Base-by-base conservation (phyloP, 331 rosid species). In the Rhamnella rubrinervis region DNA sequence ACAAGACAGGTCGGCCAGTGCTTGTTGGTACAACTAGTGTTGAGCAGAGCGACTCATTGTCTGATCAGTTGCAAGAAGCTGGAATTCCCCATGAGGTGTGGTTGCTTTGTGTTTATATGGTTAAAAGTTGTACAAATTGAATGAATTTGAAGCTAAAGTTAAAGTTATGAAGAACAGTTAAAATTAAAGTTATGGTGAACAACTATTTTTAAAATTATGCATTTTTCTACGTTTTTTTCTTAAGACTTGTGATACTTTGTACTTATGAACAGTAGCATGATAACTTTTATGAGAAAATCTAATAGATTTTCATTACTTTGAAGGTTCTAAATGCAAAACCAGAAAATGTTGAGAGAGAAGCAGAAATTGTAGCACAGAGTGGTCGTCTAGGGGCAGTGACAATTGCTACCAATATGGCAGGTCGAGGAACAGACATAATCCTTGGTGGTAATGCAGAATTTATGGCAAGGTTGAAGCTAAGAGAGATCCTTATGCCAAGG, bases 1-100 rank as follows among this genome's bases (percentile, higher is more conserved):
- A 93, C 80, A 93, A 93, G 81, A 89, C 91, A 19, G 97, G 97
- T 55, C 84, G 93, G 65, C 95, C 98, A n/a, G 96, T 93, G 76
- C 98, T 93, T 83, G 98, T 93, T 64, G 97, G 98, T 79, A 93
- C 98, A 37, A 93, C 98, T 55, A 93, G 98, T 74, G 97, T 93
- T 71, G 98, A 93, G 77, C 97, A 91, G 83, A 93, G 98, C 65
- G 98, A 93, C 82, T 79, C 96, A 53, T 84, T 93, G 73, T 83
- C 98, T 6, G 83, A 85, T 74, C 91, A 85, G 75, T 84, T 93
- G 84, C 81, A 83, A 81, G 98, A 91, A 85, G 91, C 83, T 73
- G 95, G 91, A 69, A 87, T 93, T 72, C 89, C 85, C 1, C 98
- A 93, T 50, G 95, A 93, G 96, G 98, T 93, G 70, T 64, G 77